phyloP scores from a whole-genome alignment of 352 stramenopile species.

The Aphanomyces astaci region DNA sequence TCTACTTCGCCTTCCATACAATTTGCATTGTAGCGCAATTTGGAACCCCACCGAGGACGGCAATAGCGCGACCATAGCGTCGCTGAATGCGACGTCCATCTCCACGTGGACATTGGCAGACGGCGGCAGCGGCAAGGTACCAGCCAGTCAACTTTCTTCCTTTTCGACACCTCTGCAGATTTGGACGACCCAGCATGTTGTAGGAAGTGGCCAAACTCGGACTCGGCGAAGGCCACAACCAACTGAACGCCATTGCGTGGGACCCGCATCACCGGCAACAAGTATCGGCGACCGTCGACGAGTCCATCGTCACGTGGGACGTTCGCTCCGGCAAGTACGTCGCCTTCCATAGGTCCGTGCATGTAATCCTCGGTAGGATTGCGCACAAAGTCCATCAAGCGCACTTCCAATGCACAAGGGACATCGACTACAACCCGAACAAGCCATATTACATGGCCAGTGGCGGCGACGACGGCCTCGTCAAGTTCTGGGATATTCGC shows the following conservation, averaged over 20 bases:
- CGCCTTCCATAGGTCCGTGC: slow-evolving; percentile 23
- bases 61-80: slow-evolving; percentile 34
- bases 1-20: neutral
- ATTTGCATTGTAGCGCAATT: slow-evolving; percentile 2
- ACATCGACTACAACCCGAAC: slow-evolving; percentile 98
- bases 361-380: slow-evolving; percentile 27
- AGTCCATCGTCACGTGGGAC: slow-evolving; percentile 69
- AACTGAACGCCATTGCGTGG: slow-evolving; percentile 48
- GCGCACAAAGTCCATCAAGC: slow-evolving; percentile 43
- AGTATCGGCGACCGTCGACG: slow-evolving; percentile 54
- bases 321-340: slow-evolving; percentile 32
- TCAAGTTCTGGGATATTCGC: slow-evolving; percentile 98
- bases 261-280: slow-evolving; percentile 74
- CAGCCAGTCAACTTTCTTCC: slow-evolving; percentile 34
- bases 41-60: slow-evolving; percentile 34
- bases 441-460: slow-evolving; percentile 89
- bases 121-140: slow-evolving; percentile 35
- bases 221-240: slow-evolving; percentile 26
- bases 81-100: slow-evolving; percentile 34
- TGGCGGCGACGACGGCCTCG: slow-evolving; percentile 88
- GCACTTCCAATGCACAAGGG: slow-evolving; percentile 47
- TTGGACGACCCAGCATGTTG: too few relatives aligned
- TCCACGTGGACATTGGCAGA: slow-evolving; percentile 44
- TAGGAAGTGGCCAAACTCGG: slow-evolving; percentile 32
- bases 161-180: too few relatives aligned